Evolutionary conservation across 2,329 filamentous ascomycete genomes (phyloP).

Genomic region (Beauveria sp.): DNA sequence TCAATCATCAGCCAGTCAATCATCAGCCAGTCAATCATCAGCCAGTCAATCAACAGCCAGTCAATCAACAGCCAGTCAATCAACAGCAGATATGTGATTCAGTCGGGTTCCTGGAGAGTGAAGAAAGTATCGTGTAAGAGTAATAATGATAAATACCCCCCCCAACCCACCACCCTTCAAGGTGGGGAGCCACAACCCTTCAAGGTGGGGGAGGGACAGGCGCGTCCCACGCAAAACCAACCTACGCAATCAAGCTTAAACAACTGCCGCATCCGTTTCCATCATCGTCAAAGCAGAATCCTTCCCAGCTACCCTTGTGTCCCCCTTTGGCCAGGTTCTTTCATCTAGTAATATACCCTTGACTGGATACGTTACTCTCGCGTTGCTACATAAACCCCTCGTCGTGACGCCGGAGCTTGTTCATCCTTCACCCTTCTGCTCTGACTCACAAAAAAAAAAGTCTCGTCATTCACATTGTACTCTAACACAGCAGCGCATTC

Average conservation of each 20-base stretch:
- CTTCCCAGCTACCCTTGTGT: neutral
- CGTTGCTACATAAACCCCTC: slow-evolving; percentile 9
- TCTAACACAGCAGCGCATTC: neutral
- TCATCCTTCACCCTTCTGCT: neutral
- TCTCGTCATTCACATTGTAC: neutral
- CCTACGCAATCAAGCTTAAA: neutral
- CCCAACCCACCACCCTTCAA: slow-evolving; percentile 7
- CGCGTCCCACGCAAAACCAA: neutral
- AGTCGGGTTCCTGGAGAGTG: too few relatives aligned
- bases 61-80: too few relatives aligned
- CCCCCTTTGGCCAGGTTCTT: neutral
- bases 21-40: too few relatives aligned
- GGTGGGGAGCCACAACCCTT: slow-evolving; percentile 1
- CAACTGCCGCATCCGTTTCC: slow-evolving; percentile 5
- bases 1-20: too few relatives aligned
- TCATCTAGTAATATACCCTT: slow-evolving; percentile 12
- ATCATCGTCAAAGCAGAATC: neutral
- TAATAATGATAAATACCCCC: too few relatives aligned
- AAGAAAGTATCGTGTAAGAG: too few relatives aligned
- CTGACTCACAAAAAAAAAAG: neutral
- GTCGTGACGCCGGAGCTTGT: slow-evolving; percentile 7
- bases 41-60: too few relatives aligned
- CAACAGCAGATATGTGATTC: too few relatives aligned
- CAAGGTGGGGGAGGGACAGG: neutral
- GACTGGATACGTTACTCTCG: slow-evolving; percentile 5